Conservation (phyloP, 768 basidiomycete genomes). For the Boletales sp. region DNA sequence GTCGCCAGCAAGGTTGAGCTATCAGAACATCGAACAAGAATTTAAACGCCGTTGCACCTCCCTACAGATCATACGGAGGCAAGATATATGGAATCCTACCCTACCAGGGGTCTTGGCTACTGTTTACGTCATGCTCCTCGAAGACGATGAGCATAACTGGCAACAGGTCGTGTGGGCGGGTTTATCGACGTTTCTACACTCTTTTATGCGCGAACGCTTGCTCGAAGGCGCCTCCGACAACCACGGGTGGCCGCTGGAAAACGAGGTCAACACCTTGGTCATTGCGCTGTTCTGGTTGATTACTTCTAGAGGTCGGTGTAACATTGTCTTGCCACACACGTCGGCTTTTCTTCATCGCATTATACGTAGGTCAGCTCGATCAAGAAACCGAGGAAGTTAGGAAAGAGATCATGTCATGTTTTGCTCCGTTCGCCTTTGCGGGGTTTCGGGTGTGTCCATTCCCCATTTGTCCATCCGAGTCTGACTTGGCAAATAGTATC, state of each 20-base stretch:
- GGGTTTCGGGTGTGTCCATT: conserved; percentile 43
- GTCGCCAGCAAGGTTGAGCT: conserved; percentile 19
- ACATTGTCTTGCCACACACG: background rate
- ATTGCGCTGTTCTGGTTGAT: conserved; percentile 48
- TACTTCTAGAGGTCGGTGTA: conserved; percentile 28
- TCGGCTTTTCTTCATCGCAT: background rate
- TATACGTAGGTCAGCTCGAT: conserved; percentile 16
- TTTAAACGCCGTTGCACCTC: conserved; percentile 42
- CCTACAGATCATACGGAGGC: conserved; percentile 43
- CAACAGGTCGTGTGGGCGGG: conserved; percentile 45
- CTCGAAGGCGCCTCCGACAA: conserved; percentile 36
- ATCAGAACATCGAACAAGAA: conserved; percentile 40
- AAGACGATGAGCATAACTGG: conserved; percentile 49
- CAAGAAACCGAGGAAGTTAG: conserved; percentile 34
- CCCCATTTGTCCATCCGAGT: background rate
- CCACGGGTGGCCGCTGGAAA: conserved; percentile 48
- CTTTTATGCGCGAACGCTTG: conserved; percentile 38
- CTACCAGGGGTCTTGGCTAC: conserved; percentile 48
- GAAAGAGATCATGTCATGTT: conserved; percentile 32
- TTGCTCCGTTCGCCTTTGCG: conserved; percentile 47
- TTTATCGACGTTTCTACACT: conserved; percentile 38
- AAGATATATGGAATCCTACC: conserved; percentile 32
- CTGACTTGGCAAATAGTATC: conserved; percentile 25
- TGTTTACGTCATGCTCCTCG: conserved; percentile 56
- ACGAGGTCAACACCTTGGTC: conserved; percentile 43